Evolutionary conservation across 2,329 filamentous ascomycete species (phyloP).

Genomic region (Clonostachys rosea): DNA sequence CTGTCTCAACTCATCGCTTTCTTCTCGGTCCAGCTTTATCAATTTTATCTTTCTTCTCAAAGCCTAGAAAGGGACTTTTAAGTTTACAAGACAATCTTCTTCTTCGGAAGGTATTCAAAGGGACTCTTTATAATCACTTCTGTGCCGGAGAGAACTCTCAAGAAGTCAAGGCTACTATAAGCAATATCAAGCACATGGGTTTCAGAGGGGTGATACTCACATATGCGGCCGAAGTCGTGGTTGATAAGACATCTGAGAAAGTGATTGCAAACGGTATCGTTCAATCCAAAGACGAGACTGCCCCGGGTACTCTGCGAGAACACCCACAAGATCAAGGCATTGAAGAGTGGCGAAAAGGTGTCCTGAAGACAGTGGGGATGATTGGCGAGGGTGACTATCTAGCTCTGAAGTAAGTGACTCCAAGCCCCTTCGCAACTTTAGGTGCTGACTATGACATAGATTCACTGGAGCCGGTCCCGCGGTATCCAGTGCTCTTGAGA

Average conservation of each 20-base stretch:
- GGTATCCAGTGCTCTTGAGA: conserved; percentile 29
- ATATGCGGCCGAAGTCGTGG: conserved; percentile 39
- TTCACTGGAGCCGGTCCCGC: conserved; percentile 33
- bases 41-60: conserved; percentile 28
- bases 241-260: conserved; percentile 25
- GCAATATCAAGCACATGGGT: conserved; percentile 39
- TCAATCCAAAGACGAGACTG: conserved; percentile 20
- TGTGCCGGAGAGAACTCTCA: conserved; percentile 44
- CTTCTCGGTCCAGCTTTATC: conserved; percentile 30
- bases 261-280: conserved; percentile 20
- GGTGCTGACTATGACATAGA: conserved; percentile 10
- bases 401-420: conserved; percentile 26
- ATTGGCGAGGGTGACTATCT: conserved; percentile 25
- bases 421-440: too few species aligned
- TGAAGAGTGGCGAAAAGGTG: conserved; percentile 26
- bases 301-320: conserved; percentile 20
- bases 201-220: conserved; percentile 52
- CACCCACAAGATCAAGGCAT: conserved; percentile 20
- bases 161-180: conserved; percentile 36
- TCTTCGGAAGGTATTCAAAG: conserved; percentile 38
- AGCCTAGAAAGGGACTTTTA: conserved; percentile 25
- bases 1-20: conserved; percentile 37
- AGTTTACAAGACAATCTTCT: conserved; percentile 45
- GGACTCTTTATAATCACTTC: conserved; percentile 51
- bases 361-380: conserved; percentile 20